Evolutionary conservation across 306 rosid genomes (phyloP), one percentile per base, ranked within the genome.

Genomic region (Mimosa pudica): DNA sequence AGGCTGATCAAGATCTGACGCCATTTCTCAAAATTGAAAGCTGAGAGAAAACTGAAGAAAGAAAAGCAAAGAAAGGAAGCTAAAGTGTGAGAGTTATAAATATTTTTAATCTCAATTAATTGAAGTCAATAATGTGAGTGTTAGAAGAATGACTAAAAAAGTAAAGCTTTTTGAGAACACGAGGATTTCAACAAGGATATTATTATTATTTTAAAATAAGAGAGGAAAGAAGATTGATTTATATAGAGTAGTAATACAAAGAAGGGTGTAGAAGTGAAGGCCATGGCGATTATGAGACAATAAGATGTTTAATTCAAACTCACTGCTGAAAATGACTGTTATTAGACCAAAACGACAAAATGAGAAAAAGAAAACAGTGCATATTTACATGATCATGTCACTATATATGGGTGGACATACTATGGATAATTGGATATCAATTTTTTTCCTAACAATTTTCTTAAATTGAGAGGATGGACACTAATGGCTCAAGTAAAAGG

Each of bases 1-100:
- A 8, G 48, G 83, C 73, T 68, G 89, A 73, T 86, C 89, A n/a
- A 79, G 85, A 75, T 88, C 92, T 16, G 92, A 81, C 32, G 91
- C 90, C 98, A 93, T 91, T 67, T 68, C 24, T 49, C 49, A 17
- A 36, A 54, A 14, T 48, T 13, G 47, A 54, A 14, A 67, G 44
- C 47, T 33, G 82, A 75, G 70, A 1, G 10, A 54, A 36, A 48
- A 44, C 4, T 38, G 33, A 4, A 1, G 71, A n/a, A 46, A 16
- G 5, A 30, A 52, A 5, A 4, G 65, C 11, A 65, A 66, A 2
- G 32, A 36, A 32, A 8, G 66, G 17, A 16, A 30, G 32, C 61
- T 36, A 11, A 20, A 54, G 48, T 47, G 18, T 10, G 10, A 18
- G 62, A 24, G 30, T 24, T 24, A 24, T n/a, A n/a, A n/a, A n/a